Base-by-base conservation (phyloP, 1,139 yeast genomes). In the Kodamaea fungicola region DNA sequence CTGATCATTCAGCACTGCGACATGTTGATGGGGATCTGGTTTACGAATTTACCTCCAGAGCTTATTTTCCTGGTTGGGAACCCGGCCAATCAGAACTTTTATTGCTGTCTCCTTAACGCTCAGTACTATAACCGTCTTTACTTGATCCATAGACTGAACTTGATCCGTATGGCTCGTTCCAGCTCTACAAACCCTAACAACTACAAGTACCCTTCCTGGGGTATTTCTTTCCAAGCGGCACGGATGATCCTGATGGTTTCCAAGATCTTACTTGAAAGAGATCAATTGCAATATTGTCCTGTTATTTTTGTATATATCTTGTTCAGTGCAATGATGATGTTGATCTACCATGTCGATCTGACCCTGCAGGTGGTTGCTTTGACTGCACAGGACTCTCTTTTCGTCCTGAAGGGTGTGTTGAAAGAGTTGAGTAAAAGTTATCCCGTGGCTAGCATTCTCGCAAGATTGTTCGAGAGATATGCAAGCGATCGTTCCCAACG, bases 191-290 rank as follows among this genome's bases (percentile, higher is more conserved):
- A 68, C 43, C 55, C 75, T 13, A 63, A 68, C 54, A 74, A 71
- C 50, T 78, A 72, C 52, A 76, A 73, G 40, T 83, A 81, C 55
- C 89, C 92, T 1, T 79, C 88, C 6, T 81, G 92, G 85, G 89
- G 92, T 9, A 84, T 86, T 44, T 83, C 90, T 2, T 85, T 85
- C 65, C 90, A 84, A 57, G 88, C 95, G 0, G 88, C 94, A 1
- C 78, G 87, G 52, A 83, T 83, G 83, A 81, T 85, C 44, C 77
- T 85, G 6, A 70, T 80, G 42, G 81, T 85, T 38, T 66, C 79
- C 32, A 83, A 82, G 41, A 78, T 77, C 42, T 51, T 85, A 44
- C 59, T 74, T 27, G 76, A 74, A 32, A 68, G 74, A 35, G 71
- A 74, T 41, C 76, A 77, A 49, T 55, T 80, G 41, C 62, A 63